phyloP scores from a whole-genome alignment of 768 basidiomycete genomes.

The Ramaria rubella region DNA sequence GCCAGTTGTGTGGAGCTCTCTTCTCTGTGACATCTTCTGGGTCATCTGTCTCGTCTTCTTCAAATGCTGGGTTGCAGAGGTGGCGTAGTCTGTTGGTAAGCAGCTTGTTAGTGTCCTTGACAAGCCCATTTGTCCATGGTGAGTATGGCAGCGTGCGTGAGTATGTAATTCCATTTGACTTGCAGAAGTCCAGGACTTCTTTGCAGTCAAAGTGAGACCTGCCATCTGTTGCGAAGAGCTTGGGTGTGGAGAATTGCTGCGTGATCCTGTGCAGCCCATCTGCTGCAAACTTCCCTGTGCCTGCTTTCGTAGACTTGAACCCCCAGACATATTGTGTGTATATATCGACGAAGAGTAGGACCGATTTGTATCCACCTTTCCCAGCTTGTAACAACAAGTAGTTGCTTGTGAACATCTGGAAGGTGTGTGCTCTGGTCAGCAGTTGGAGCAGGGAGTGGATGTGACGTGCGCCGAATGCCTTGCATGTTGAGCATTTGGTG shows the following conservation, averaged over 20 bases:
- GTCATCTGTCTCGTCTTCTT: background rate
- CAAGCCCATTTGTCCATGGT: conserved; percentile 13
- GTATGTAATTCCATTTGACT: background rate
- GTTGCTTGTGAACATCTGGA: conserved; percentile 31
- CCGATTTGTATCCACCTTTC: conserved; percentile 25
- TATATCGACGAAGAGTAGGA: conserved; percentile 26
- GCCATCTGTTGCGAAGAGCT: conserved; percentile 2
- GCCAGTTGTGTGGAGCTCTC: conserved; percentile 3
- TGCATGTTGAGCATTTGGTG: too few relatives aligned
- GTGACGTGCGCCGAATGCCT: conserved; percentile 27
- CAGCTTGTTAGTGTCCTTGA: conserved; percentile 5
- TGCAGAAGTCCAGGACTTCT: conserved; percentile 1
- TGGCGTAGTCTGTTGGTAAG: background rate
- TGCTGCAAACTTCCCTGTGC: background rate
- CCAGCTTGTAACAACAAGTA: conserved; percentile 30
- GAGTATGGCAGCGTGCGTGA: conserved; percentile 3
- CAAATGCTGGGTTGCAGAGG: too few relatives aligned
- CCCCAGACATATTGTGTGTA: conserved; percentile 21
- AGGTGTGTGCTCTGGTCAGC: conserved; percentile 30
- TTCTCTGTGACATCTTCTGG: background rate
- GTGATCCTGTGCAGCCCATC: background rate
- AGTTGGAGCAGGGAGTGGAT: conserved; percentile 32
- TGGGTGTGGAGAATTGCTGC: background rate
- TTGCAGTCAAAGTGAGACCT: conserved; percentile 6
- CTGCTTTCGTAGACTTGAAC: conserved; percentile 12